Evolutionary conservation across 495 filamentous ascomycete species (phyloP), one percentile per base, ranked within the genome.

Genomic region (Trichoderma reesei): DNA sequence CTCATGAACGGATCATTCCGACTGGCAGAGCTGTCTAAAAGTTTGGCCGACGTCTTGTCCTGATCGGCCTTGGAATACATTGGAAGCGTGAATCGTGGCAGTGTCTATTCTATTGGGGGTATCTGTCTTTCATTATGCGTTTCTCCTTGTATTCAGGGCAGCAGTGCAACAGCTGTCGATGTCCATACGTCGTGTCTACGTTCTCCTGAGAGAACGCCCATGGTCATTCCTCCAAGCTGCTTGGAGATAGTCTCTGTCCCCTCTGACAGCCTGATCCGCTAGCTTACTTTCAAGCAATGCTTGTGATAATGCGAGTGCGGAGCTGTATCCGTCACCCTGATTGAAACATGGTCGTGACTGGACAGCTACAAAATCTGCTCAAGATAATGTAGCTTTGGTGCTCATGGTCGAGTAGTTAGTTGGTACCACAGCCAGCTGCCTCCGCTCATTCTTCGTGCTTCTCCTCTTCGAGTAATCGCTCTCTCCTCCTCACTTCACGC

Each of bases 401-500:
- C 26, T 26, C 0, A 26, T 26, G 26, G 26, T 26, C 26, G 26
- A 26, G 26, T 26, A 26, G 26, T 26, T 1, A 1, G 26, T 26
- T 1, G 26, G 26, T 26, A 34, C 20, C 10, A 41, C 6, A 4
- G n/a, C 41, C 56, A 46, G 14, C n/a, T n/a, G 2, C 13, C 9
- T 56, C 20, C 3, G 20, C 5, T 14, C n/a, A 59, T 14, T 33
- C 31, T 16, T 7, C 13, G 5, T 10, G 3, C 42, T 37, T 64
- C 38, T 26, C 71, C 63, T 70, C 69, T 61, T 71, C 72, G 51
- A 69, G 67, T 2, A 62, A 42, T 73, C 65, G 69, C 72, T 90
- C 88, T 41, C 72, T 72, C 68, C 88, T 78, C 72, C 82, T 77
- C 3, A 92, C 81, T 20, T 79, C 77, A 67, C 81, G 79, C 76